A percentile compares a stretch with the other conserved stretches of the same genome.
phyloP scores from a whole-genome alignment of 495 filamentous ascomycete species.

The Haplographium delicatum region DNA sequence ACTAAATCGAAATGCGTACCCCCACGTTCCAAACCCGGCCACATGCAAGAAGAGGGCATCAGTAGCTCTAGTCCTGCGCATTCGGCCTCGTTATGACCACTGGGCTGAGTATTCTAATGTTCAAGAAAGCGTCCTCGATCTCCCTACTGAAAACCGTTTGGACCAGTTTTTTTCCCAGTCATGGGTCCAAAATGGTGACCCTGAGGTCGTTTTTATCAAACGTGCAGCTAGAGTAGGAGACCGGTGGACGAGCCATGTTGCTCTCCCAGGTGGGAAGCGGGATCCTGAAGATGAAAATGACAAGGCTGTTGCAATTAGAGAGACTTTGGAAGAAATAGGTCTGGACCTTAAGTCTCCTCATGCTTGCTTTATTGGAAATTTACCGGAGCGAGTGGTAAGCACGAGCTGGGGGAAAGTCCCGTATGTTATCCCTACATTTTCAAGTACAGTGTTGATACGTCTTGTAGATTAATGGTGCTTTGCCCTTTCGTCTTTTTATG shows the following conservation, averaged over 20 bases:
- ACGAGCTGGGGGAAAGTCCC: conserved; percentile 66
- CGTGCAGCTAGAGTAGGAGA: conserved; percentile 65
- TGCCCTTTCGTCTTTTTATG: conserved; percentile 70
- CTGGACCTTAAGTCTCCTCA: conserved; percentile 53
- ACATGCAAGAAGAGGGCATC: conserved; percentile 62
- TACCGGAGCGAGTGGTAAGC: conserved; percentile 69
- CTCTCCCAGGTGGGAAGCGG: conserved; percentile 66
- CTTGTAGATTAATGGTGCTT: conserved; percentile 63
- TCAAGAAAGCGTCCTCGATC: conserved; percentile 16
- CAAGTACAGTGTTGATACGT: too few species aligned
- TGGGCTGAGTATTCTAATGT: conserved; percentile 36
- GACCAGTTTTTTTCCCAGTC: conserved; percentile 59
- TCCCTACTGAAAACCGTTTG: conserved; percentile 36
- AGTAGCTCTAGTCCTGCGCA: conserved; percentile 65
- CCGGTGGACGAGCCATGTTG: conserved; percentile 72
- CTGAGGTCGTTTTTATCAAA: conserved; percentile 75
- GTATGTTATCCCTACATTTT: too few species aligned
- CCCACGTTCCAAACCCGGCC: conserved; percentile 58
- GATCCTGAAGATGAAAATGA: conserved; percentile 66
- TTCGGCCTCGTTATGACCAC: conserved; percentile 56
- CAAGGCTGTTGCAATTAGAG: conserved; percentile 58
- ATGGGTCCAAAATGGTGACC: conserved; percentile 71
- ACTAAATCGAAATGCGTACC: conserved; percentile 51
- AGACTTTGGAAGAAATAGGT: conserved; percentile 69
- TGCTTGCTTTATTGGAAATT: conserved; percentile 57